Base-by-base conservation (phyloP, 116 monocot genomes). In the Phalaenopsis hybrid region DNA sequence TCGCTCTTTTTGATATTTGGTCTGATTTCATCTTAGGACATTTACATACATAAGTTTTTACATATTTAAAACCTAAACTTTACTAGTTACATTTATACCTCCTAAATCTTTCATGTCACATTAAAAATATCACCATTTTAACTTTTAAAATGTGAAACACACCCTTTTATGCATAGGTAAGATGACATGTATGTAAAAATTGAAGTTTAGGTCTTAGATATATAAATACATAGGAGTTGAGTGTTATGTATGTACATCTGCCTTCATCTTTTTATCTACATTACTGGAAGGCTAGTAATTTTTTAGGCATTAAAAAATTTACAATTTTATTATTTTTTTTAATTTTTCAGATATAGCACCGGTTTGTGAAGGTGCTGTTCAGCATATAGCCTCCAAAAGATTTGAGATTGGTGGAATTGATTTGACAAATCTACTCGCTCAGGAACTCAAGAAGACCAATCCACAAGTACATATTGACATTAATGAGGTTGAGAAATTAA, bases 361-460 rank as follows among this genome's bases (percentile, higher is more conserved):
- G 61, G 93, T 99, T 86, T 91, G 86, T 87, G 99, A 99, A 93
- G 99, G 93, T 84, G 95, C 95, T 78, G 95, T 99, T 77, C 95
- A 99, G 57, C 99, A 99, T 87, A 89, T 99, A 90, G 95, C 99
- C 37, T 99, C 95, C 45, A 99, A 93, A 85, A 93, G 99, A 86
- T 93, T 99, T 89, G 93, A 92, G 78, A 89, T 99, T 76, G 99
- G 95, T 31, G 99, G 99, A 76, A 83, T 92, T 84, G 99, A 99
- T 81, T 88, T 99, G 88, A 99, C 95, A 75, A 88, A 92, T n/a
- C 85, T 99, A 74, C 83, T 99, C 59, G 85, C 89, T 82, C 85
- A 84, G 86, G 93, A 92, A 85, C 93, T 99, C 77, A 80, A 83
- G 6, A 92, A 99, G 86, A 91, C 89, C 8, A 95, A 95, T 82